A percentile compares a stretch with the other conserved stretches of the same genome.
Conservation (phyloP, 2,329 filamentous ascomycete species). For the Cercospora sp. region DNA sequence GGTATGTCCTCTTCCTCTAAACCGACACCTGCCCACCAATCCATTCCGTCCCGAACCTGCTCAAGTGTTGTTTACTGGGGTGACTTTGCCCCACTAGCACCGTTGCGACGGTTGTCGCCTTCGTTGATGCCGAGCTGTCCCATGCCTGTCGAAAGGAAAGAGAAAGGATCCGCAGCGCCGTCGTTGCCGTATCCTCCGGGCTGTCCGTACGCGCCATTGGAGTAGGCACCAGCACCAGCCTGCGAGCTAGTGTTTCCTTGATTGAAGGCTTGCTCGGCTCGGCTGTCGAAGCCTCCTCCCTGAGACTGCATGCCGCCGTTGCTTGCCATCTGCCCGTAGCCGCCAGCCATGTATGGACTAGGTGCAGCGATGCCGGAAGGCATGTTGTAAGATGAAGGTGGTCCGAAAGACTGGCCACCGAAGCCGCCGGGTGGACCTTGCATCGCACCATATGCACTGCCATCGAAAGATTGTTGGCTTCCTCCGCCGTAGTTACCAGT, state of each 20-base stretch:
- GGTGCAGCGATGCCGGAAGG: slow-evolving; percentile 82
- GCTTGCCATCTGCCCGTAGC: slow-evolving; percentile 58
- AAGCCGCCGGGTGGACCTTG: slow-evolving; percentile 57
- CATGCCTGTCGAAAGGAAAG: slow-evolving; percentile 74
- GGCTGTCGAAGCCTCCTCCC: slow-evolving; percentile 81
- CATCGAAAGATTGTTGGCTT: slow-evolving; percentile 14
- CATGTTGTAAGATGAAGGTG: slow-evolving; percentile 83
- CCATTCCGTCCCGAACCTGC: background rate
- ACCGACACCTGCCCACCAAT: background rate
- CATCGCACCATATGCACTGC: slow-evolving; percentile 47
- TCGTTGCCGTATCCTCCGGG: slow-evolving; percentile 48
- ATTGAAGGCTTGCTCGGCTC: slow-evolving; percentile 88
- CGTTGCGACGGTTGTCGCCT: slow-evolving; percentile 47
- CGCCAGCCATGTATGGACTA: slow-evolving; percentile 79
- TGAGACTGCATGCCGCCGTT: slow-evolving; percentile 72
- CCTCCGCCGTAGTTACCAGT: slow-evolving; percentile 70
- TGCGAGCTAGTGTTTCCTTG: slow-evolving; percentile 73
- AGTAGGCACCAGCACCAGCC: slow-evolving; percentile 57
- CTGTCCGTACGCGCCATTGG: slow-evolving; percentile 61
- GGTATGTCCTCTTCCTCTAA: slow-evolving; percentile 10
- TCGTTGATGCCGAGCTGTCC: slow-evolving; percentile 70
- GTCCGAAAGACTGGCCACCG: slow-evolving; percentile 77
- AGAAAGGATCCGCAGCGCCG: slow-evolving; percentile 72
- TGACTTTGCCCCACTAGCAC: slow-evolving; percentile 36
- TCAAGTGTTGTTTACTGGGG: slow-evolving; percentile 33